Conservation (phyloP, 2,329 filamentous ascomycete species). For the Colletotrichum tropicale region DNA sequence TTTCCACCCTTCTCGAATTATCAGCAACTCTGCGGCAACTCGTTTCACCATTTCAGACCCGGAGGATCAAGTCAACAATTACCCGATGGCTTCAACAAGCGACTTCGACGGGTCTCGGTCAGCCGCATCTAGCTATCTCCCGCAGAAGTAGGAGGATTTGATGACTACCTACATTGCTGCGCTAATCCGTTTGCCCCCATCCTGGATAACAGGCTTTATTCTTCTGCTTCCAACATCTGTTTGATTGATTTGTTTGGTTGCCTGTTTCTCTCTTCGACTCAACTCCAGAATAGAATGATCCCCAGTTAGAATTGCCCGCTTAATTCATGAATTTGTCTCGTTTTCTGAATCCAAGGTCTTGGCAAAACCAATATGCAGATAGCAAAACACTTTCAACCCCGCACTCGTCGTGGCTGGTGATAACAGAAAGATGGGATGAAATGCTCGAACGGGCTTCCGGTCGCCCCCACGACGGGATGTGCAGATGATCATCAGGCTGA, state of each 20-base stretch:
- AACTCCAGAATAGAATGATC: neutral
- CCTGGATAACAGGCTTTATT: neutral
- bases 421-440: neutral
- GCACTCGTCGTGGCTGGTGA: neutral
- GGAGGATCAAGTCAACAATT: neutral
- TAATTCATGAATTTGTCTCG: neutral
- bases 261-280: neutral
- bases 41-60: neutral
- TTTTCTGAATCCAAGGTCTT: neutral
- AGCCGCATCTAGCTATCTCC: neutral
- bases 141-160: neutral
- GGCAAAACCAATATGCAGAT: neutral
- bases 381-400: neutral
- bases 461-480: neutral
- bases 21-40: neutral
- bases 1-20: conserved; percentile 15
- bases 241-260: neutral
- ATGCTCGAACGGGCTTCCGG: neutral
- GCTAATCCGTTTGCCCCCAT: neutral
- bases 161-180: neutral
- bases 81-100: neutral
- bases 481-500: neutral
- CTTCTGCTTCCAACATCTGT: neutral
- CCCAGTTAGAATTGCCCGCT: neutral
- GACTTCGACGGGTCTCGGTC: neutral